phyloP scores from a whole-genome alignment of 345 rosid species.

The Pistacia atlantica region DNA sequence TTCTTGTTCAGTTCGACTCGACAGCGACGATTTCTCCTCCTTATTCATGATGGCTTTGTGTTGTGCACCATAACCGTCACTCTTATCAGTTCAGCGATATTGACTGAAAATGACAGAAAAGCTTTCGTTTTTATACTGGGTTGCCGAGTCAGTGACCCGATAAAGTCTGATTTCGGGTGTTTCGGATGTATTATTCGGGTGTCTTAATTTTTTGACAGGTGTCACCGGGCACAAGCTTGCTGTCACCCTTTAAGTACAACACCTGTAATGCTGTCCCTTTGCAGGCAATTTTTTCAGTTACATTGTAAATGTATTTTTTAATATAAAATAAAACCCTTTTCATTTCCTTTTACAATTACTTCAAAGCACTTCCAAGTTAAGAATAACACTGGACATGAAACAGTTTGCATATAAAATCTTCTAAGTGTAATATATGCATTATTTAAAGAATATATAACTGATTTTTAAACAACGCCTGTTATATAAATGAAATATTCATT shows the following conservation, averaged over 20 bases:
- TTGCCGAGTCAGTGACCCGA: background rate
- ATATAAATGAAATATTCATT: no score
- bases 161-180: background rate
- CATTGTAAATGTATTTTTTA: no score
- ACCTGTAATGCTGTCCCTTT: background rate
- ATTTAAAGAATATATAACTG: no score
- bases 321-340: no score
- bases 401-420: no score
- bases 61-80: background rate
- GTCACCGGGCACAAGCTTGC: background rate
- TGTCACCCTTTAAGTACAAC: background rate
- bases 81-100: background rate
- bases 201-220: background rate
- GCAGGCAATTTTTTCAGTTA: no score
- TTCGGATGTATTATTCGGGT: background rate
- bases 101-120: background rate
- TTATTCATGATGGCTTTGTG: background rate
- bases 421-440: no score
- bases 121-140: background rate
- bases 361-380: no score
- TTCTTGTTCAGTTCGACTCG: slow-evolving; percentile 12
- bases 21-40: slow-evolving; percentile 8
- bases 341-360: no score
- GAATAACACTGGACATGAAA: no score
- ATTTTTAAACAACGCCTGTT: no score